These are phyloP conservation scores for Populus hybrid DNA, from an alignment of 441 rosid genomes.

Conservation along the genomic window DNA sequence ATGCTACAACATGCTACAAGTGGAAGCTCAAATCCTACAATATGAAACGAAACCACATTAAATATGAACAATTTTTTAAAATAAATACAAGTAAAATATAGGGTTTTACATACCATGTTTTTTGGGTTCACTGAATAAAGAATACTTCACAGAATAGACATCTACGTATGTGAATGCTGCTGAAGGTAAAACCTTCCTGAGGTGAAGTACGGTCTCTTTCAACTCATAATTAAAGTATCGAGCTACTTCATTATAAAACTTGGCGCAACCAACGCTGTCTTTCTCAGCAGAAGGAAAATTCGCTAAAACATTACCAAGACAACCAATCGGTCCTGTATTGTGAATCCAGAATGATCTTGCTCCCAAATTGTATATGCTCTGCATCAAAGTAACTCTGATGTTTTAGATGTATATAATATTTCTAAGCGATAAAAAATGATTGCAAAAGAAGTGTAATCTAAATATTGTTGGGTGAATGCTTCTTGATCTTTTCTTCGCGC, in stretches of 20 bases:
- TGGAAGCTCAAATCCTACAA: too few species aligned
- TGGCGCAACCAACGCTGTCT: slow-evolving; percentile 21
- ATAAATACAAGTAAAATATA: too few species aligned
- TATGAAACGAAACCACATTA: too few species aligned
- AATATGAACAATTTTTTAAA: too few species aligned
- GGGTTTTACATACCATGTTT: too few species aligned
- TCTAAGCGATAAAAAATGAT: neutral
- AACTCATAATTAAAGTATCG: slow-evolving; percentile 21
- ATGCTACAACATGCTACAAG: too few species aligned
- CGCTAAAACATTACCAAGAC: slow-evolving; percentile 10
- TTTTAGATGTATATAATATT: too few species aligned
- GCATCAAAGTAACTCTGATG: neutral
- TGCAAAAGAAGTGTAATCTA: too few species aligned
- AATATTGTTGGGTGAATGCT: too few species aligned
- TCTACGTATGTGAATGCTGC: slow-evolving; percentile 24
- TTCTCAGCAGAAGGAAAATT: slow-evolving; percentile 12
- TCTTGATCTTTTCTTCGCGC: too few species aligned
- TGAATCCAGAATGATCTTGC: slow-evolving; percentile 29
- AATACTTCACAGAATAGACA: slow-evolving; percentile 7
- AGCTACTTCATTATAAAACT: slow-evolving; percentile 19
- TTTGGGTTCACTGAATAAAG: too few species aligned
- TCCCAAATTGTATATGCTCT: slow-evolving; percentile 14
- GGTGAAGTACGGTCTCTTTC: slow-evolving; percentile 3
- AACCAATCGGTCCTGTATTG: slow-evolving; percentile 27
- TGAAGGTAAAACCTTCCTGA: slow-evolving; percentile 8